These are phyloP conservation scores for Russula ochroleuca DNA, from an alignment of 768 basidiomycete genomes.

Conservation along the genomic window DNA sequence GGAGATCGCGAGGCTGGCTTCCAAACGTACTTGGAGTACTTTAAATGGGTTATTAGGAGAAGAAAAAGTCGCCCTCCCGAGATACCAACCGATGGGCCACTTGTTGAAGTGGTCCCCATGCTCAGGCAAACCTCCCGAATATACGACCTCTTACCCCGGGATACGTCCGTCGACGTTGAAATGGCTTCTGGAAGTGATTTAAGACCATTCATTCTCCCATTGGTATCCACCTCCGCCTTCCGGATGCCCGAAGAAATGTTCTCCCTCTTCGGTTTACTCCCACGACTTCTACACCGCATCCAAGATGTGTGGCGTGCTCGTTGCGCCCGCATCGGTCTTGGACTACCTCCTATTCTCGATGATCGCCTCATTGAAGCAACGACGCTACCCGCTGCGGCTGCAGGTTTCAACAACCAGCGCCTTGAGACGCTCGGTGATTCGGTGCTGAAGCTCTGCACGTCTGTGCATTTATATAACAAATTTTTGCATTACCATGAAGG, in stretches of 20 bases:
- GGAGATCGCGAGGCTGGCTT: conserved; percentile 47
- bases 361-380: conserved; percentile 66
- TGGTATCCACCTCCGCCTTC: conserved; percentile 51
- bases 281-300: conserved; percentile 61
- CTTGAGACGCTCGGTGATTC: conserved; percentile 86
- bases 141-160: conserved; percentile 35
- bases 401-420: conserved; percentile 76
- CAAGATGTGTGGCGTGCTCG: conserved; percentile 60
- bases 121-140: conserved; percentile 40
- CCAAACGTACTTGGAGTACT: conserved; percentile 58
- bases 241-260: conserved; percentile 46
- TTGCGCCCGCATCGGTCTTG: conserved; percentile 48
- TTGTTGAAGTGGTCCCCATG: conserved; percentile 53
- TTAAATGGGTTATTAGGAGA: conserved; percentile 47
- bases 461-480: conserved; percentile 71
- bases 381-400: conserved; percentile 61
- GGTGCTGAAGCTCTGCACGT: conserved; percentile 70
- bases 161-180: conserved; percentile 19
- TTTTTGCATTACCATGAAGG: conserved; percentile 81
- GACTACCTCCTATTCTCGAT: conserved; percentile 55
- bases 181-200: conserved; percentile 5
- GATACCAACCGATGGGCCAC: conserved; percentile 54
- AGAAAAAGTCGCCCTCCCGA: conserved; percentile 39
- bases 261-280: conserved; percentile 46
- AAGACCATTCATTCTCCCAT: conserved; percentile 38